Base-by-base conservation (phyloP, 345 rosid genomes). In the Euphorbia lathyris region DNA sequence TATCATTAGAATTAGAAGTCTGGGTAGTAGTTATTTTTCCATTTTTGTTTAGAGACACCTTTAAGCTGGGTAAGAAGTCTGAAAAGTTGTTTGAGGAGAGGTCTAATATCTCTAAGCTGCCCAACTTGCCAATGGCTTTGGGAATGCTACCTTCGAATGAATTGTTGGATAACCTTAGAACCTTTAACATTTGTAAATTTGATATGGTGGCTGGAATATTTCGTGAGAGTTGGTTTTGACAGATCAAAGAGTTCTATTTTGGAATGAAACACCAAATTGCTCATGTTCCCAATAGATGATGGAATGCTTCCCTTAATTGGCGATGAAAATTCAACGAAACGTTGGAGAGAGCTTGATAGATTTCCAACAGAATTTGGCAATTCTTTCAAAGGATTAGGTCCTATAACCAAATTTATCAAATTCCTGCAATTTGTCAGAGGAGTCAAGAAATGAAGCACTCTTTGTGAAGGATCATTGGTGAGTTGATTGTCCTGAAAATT, bases 101-200 rank as follows among this genome's bases (percentile, higher is more conserved):
- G 2, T 56, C 30, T 9, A 56, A 12, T 56, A 8, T 23, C 60
- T 56, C 60, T 23, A 56, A 22, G 60, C 60, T 56, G 9, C 13
- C 30, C 32, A 56, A 56, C 30, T 56, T 23, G 32, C 32, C 17
- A 56, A 56, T 56, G 32, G 29, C 60, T 56, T 56, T 30, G 7
- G 60, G 60, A 23, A 56, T 56, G 60, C 32, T 56, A 22, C 60
- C 60, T 23, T 25, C 60, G 12, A 56, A 56, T 56, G 60, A 23
- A 56, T 56, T 56, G 32, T 23, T 56, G 32, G 60, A 56, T 20
- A 56, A 56, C 1, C 4, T 56, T 26, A 56, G 60, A 0, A 2
- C 8, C 60, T 26, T 56, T 56, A 56, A 56, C 60, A 56, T 56
- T 30, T 56, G 5, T 56, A 56, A 25, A 26, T 56, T 56, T 10